Conservation (phyloP, 345 rosid species). For the Lagerstroemia speciosa region DNA sequence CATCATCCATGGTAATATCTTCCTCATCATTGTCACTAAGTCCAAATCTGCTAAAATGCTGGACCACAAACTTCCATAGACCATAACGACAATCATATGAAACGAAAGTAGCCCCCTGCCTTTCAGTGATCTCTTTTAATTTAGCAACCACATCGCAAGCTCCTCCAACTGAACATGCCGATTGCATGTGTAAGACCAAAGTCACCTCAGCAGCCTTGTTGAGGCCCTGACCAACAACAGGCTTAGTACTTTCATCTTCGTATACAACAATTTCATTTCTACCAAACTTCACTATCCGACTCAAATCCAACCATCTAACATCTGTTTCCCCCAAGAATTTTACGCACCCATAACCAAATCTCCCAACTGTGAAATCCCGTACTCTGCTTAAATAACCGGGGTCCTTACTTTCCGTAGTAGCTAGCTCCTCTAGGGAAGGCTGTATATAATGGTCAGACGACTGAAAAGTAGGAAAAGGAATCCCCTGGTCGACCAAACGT, state of each 20-base stretch:
- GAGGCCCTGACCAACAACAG: constrained; percentile 67
- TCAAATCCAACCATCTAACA: constrained; percentile 59
- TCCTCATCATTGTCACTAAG: constrained; percentile 91
- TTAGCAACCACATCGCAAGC: constrained; percentile 30
- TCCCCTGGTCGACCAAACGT: constrained; percentile 18
- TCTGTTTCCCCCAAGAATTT: constrained; percentile 74
- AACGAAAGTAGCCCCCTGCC: constrained; percentile 73
- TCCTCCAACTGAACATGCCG: constrained; percentile 14
- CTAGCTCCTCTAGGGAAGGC: constrained; percentile 58
- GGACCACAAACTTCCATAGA: constrained; percentile 74
- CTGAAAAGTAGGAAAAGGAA: constrained; percentile 42
- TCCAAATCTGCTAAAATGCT: constrained; percentile 92
- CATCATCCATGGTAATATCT: constrained; percentile 67
- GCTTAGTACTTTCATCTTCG: constrained; percentile 68
- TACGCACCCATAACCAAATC: constrained; percentile 64
- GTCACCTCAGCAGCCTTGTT: constrained; percentile 90
- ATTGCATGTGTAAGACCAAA: constrained; percentile 31
- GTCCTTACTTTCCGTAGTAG: constrained; percentile 32
- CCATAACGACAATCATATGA: constrained; percentile 48
- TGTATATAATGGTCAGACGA: constrained; percentile 53
- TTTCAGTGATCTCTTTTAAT: constrained; percentile 37
- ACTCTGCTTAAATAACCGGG: constrained; percentile 70
- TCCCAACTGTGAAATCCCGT: constrained; percentile 64
- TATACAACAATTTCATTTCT: constrained; percentile 71
- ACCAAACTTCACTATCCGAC: constrained; percentile 55